These are phyloP conservation scores for Acarospora socialis DNA, from an alignment of 2,329 filamentous ascomycete genomes.

Conservation along the genomic window DNA sequence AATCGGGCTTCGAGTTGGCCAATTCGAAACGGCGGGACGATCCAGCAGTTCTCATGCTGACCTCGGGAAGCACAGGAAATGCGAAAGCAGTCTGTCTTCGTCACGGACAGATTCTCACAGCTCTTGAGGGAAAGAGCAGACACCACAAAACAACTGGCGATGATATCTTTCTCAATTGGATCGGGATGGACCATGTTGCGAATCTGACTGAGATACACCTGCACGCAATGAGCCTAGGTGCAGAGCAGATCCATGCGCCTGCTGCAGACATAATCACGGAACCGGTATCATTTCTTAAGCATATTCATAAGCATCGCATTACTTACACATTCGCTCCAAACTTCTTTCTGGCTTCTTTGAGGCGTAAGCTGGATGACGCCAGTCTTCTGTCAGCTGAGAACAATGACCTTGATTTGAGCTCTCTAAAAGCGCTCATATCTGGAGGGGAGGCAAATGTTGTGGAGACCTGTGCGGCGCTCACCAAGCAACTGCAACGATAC, in stretches of 20 bases:
- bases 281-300: conserved; percentile 20
- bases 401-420: conserved; percentile 16
- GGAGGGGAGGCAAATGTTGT: conserved; percentile 27
- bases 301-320: conserved; percentile 18
- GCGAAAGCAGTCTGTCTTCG: conserved; percentile 36
- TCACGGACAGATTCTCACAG: conserved; percentile 30
- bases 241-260: conserved; percentile 21
- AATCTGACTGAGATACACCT: conserved; percentile 26
- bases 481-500: conserved; percentile 12
- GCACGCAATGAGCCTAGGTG: conserved; percentile 19
- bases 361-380: conserved; percentile 2
- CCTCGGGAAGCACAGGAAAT: conserved; percentile 38
- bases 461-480: conserved; percentile 11
- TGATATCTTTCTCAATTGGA: conserved; percentile 24
- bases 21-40: no score
- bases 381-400: no score
- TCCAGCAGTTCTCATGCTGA: conserved; percentile 33
- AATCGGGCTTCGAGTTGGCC: no score
- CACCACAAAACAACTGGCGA: neutral
- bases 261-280: conserved; percentile 19
- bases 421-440: conserved; percentile 20
- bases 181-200: conserved; percentile 26
- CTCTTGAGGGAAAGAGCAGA: conserved; percentile 33
- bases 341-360: conserved; percentile 22
- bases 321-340: conserved; percentile 25